Percentiles rank a stretch among this genome's conserved stretches.
phyloP scores from a whole-genome alignment of 768 basidiomycete species.

The Boletus insuetus region DNA sequence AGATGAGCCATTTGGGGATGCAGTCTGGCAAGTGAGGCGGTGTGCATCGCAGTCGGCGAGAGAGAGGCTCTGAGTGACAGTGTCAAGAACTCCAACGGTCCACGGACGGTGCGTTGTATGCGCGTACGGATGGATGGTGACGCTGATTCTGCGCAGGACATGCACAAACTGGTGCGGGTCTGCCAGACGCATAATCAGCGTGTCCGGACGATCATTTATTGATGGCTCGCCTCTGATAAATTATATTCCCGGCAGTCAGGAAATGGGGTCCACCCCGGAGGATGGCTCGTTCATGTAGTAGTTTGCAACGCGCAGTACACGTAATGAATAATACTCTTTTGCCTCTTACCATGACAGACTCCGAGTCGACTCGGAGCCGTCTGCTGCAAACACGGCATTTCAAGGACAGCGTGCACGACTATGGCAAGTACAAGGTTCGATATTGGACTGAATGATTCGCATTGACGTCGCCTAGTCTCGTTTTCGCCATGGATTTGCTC shows the following conservation, averaged over 20 bases:
- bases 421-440: constrained; percentile 28
- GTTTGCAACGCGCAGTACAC: constrained; percentile 1
- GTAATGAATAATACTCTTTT: neutral
- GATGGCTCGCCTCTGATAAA: constrained; percentile 6
- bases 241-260: constrained; percentile 8
- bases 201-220: neutral
- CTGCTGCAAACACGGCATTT: constrained; percentile 22
- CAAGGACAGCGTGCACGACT: constrained; percentile 43
- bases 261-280: no score
- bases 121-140: neutral
- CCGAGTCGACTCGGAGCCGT: constrained; percentile 5
- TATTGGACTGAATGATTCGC: neutral
- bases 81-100: neutral
- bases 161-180: neutral
- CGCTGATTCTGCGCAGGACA: constrained; percentile 9
- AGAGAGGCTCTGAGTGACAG: neutral
- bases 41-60: neutral
- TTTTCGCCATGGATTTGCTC: constrained; percentile 39
- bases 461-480: constrained; percentile 6
- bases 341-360: neutral
- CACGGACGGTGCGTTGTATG: constrained; percentile 9
- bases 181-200: neutral
- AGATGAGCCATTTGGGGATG: constrained; percentile 19
- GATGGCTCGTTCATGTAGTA: neutral
- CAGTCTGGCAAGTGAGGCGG: constrained; percentile 15